Evolutionary conservation across 345 rosid species (phyloP).

Genomic region (Erucastrum elatum): DNA sequence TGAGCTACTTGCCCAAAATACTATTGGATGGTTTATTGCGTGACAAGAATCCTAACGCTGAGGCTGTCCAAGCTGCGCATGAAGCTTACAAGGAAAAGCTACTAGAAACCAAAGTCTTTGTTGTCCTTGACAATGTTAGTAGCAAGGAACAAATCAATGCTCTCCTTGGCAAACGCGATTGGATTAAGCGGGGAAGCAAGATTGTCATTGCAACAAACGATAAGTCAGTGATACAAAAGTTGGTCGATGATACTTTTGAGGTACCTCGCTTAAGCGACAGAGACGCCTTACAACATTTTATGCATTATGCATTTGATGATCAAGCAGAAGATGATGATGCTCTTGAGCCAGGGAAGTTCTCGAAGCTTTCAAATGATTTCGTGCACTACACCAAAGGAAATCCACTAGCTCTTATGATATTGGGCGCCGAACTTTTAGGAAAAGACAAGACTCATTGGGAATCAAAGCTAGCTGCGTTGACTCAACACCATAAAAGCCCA

Average conservation of each 20-base stretch:
- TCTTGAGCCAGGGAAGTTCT: neutral
- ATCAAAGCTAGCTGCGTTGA: conserved; percentile 9
- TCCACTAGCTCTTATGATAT: conserved; percentile 43
- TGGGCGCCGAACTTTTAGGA: conserved; percentile 27
- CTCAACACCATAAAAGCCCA: neutral
- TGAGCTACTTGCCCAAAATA: neutral
- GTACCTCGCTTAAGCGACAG: conserved; percentile 5
- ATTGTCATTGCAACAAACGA: conserved; percentile 21
- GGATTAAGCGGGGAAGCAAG: conserved; percentile 27
- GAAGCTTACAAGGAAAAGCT: neutral
- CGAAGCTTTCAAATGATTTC: neutral
- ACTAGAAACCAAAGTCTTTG: neutral
- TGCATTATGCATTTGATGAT: conserved; percentile 17
- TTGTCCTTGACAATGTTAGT: conserved; percentile 22
- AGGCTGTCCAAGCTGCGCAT: neutral
- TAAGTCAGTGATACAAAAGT: neutral
- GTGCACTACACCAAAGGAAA: conserved; percentile 34
- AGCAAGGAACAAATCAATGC: conserved; percentile 12
- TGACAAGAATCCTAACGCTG: neutral
- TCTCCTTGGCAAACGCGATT: neutral
- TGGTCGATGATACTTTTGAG: neutral
- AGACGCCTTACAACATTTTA: conserved; percentile 26
- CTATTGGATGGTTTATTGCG: neutral
- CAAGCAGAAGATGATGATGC: neutral
- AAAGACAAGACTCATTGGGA: conserved; percentile 26